These are phyloP conservation scores for Phytophthora nicotianae DNA, from an alignment of 352 stramenopile species.

Conservation along the genomic window DNA sequence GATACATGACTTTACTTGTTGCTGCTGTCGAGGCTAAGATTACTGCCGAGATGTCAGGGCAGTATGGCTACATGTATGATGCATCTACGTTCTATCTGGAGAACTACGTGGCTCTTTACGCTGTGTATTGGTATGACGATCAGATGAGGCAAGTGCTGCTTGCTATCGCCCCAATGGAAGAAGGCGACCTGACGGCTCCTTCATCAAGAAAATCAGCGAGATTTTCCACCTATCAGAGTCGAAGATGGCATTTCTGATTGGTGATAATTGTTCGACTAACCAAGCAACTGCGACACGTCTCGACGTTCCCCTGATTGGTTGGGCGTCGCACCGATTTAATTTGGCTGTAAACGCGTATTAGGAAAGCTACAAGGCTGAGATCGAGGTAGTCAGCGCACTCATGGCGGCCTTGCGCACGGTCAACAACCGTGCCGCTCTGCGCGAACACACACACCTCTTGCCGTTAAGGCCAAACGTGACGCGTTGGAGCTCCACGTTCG, in stretches of 20 bases:
- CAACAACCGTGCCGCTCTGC: not conserved
- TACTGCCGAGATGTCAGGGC: not conserved
- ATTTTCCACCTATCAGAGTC: not conserved
- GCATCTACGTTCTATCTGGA: not conserved
- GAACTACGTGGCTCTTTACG: not conserved
- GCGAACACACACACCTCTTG: not conserved
- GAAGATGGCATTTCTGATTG: not conserved
- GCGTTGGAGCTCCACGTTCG: not conserved
- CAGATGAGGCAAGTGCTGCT: not conserved
- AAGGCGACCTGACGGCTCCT: not conserved
- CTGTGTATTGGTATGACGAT: not conserved
- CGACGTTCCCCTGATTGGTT: not conserved
- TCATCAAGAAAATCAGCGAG: not conserved
- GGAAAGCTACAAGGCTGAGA: not conserved
- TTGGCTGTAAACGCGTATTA: not conserved
- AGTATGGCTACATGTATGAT: not conserved
- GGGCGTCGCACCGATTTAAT: not conserved
- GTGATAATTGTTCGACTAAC: not conserved
- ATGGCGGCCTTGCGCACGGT: not conserved
- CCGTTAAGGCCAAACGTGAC: not conserved
- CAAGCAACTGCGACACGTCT: not conserved
- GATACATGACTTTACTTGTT: not conserved
- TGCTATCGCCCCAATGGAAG: not conserved
- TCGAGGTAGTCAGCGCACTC: not conserved
- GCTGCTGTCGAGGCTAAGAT: not conserved